A percentile compares a stretch with the other conserved stretches of the same genome.
Conservation (phyloP, 176 grass and related monocot genomes). For the Cenchrus purpureus region DNA sequence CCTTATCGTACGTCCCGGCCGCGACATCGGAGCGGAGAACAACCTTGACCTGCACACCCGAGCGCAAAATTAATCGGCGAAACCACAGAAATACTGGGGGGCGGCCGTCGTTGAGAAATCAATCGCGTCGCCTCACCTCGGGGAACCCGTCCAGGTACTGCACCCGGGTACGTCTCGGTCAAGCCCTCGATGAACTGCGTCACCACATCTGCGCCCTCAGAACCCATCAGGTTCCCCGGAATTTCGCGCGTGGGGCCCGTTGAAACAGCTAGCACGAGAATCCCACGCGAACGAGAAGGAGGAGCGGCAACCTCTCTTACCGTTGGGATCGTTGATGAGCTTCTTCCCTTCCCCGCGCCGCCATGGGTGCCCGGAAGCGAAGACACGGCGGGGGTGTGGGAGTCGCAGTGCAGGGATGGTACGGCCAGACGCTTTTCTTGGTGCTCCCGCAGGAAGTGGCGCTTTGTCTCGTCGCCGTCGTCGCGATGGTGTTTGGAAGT, state of each 20-base stretch:
- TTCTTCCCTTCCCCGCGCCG: slow-evolving; percentile 87
- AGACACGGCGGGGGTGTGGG: background rate
- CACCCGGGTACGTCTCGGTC: slow-evolving; percentile 66
- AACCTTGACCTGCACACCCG: slow-evolving; percentile 61
- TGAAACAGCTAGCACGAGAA: slow-evolving; percentile 1
- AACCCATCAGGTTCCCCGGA: slow-evolving; percentile 34
- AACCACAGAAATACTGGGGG: background rate
- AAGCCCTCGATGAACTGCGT: slow-evolving; percentile 95
- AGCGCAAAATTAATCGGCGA: background rate
- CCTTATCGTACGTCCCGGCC: slow-evolving; percentile 53
- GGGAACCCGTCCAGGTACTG: slow-evolving; percentile 76
- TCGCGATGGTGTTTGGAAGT: background rate
- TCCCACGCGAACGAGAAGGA: background rate
- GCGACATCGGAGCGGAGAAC: slow-evolving; percentile 62
- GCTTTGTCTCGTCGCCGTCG: background rate
- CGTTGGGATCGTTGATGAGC: slow-evolving; percentile 87
- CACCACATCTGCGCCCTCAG: slow-evolving; percentile 75
- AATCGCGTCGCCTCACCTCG: slow-evolving; percentile 44
- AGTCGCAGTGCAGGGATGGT: background rate
- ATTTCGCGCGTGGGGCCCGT: background rate
- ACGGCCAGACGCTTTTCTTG: background rate
- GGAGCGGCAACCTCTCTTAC: slow-evolving; percentile 32
- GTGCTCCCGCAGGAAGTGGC: background rate
- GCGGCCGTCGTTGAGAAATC: background rate
- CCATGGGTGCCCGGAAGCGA: slow-evolving; percentile 50